Conservation (phyloP, 805 yeast species). For the Scheffersomyces lignosus region DNA sequence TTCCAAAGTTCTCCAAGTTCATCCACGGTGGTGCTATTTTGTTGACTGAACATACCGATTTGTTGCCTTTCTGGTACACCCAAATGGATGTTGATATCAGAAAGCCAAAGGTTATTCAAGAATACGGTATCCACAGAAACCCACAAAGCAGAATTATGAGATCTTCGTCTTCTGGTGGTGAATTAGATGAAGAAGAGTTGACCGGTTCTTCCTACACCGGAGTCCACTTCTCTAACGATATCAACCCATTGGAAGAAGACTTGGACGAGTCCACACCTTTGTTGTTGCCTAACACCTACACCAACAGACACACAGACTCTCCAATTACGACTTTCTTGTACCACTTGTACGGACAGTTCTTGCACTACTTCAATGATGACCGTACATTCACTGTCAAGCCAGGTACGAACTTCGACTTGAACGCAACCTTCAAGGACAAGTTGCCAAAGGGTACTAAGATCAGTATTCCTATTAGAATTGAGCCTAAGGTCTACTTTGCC, state of each 20-base stretch:
- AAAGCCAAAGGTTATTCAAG: constrained; percentile 68
- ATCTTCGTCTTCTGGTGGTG: constrained; percentile 52
- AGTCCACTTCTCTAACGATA: constrained; percentile 46
- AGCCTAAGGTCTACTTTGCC: constrained; percentile 98
- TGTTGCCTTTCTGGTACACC: constrained; percentile 96
- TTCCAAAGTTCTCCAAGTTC: constrained; percentile 95
- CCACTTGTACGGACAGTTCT: constrained; percentile 34
- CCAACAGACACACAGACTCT: constrained; percentile 22
- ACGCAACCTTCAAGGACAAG: constrained; percentile 46
- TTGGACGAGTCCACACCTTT: constrained; percentile 48
- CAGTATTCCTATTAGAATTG: constrained; percentile 92
- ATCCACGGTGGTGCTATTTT: constrained; percentile 96
- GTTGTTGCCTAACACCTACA: constrained; percentile 38
- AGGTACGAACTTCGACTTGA: constrained; percentile 46
- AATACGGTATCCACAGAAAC: constrained; percentile 63
- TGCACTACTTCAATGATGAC: constrained; percentile 45
- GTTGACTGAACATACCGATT: constrained; percentile 75
- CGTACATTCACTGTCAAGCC: constrained; percentile 44
- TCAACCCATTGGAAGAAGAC: constrained; percentile 49
- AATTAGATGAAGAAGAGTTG: constrained; percentile 70
- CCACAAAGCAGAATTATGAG: constrained; percentile 21
- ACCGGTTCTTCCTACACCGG: constrained; percentile 39
- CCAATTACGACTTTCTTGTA: constrained; percentile 35
- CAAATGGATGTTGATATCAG: constrained; percentile 96
- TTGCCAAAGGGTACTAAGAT: constrained; percentile 90